Evolutionary conservation across 192 early-diverging fungal genomes (phyloP).

Genomic region (Podila clonocystis): DNA sequence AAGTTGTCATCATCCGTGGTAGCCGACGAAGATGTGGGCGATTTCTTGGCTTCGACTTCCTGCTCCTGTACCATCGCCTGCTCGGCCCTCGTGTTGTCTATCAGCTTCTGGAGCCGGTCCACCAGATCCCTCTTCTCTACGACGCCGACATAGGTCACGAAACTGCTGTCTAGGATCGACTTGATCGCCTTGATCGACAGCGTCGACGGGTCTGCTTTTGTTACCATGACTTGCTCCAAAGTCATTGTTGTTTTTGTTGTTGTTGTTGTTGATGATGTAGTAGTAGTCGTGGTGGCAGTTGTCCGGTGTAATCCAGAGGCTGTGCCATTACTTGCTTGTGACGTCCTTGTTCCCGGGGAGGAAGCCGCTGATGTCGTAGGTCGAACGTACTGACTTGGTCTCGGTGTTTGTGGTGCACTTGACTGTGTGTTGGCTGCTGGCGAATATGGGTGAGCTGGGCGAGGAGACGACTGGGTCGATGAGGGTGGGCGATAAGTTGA

Average conservation of each 20-base stretch:
- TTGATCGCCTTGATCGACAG: slow-evolving; percentile 79
- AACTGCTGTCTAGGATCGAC: slow-evolving; percentile 66
- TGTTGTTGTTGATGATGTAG: slow-evolving; percentile 2
- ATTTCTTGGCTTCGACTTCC: slow-evolving; percentile 24
- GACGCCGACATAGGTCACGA: slow-evolving; percentile 72
- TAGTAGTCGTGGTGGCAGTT: slow-evolving; percentile 1
- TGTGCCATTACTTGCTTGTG: background rate
- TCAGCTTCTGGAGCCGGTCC: slow-evolving; percentile 67
- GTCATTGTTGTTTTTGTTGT: slow-evolving; percentile 15
- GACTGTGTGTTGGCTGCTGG: background rate
- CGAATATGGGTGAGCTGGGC: background rate
- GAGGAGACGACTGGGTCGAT: background rate
- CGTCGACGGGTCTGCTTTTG: slow-evolving; percentile 59
- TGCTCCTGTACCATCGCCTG: slow-evolving; percentile 60
- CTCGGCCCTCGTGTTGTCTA: slow-evolving; percentile 62
- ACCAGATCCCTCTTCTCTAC: slow-evolving; percentile 84
- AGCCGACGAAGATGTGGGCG: slow-evolving; percentile 1
- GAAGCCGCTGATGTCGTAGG: background rate
- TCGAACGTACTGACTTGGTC: background rate
- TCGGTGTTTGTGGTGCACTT: background rate
- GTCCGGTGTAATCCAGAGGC: slow-evolving; percentile 3
- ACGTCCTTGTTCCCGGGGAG: background rate
- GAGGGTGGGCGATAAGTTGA: background rate
- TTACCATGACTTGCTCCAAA: slow-evolving; percentile 46
- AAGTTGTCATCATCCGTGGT: slow-evolving; percentile 66